A percentile compares a stretch with the other conserved stretches of the same genome.
These are phyloP conservation scores for Phytophthora kernoviae DNA, from an alignment of 352 stramenopile genomes.

Conservation along the genomic window DNA sequence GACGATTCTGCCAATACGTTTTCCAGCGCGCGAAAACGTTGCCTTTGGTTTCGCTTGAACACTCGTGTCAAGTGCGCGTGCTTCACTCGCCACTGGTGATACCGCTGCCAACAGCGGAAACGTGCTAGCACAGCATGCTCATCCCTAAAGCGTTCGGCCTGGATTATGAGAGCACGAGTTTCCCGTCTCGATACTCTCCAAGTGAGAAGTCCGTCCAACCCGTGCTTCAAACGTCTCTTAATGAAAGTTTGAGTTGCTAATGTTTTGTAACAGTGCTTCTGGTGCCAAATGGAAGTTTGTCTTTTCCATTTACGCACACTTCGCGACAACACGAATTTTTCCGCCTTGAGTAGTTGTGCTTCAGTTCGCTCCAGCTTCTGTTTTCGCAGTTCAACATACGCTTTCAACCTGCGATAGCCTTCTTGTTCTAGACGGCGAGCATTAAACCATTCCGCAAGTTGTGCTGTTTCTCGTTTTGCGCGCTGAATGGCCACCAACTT, in stretches of 20 bases:
- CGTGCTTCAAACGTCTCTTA: constrained; percentile 10
- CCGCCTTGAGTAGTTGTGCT: background rate
- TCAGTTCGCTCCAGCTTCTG: constrained; percentile 6
- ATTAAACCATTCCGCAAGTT: constrained; percentile 18
- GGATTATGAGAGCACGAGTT: background rate
- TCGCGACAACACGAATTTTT: constrained; percentile 14
- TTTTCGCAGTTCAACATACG: constrained; percentile 9
- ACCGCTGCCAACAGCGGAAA: constrained; percentile 31
- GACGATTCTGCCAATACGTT: constrained; percentile 19
- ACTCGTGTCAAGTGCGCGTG: constrained; percentile 31
- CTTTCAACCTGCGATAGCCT: constrained; percentile 14
- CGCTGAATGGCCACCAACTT: constrained; percentile 9
- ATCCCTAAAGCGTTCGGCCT: constrained; percentile 8
- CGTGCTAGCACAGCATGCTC: background rate
- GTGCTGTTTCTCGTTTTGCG: constrained; percentile 1
- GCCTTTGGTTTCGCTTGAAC: constrained; percentile 32
- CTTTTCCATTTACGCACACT: constrained; percentile 27
- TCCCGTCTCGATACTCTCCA: constrained; percentile 12
- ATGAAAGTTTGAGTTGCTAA: constrained; percentile 8
- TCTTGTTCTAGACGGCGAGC: constrained; percentile 10
- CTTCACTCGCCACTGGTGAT: constrained; percentile 28
- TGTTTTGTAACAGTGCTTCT: constrained; percentile 1
- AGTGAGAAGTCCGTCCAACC: constrained; percentile 7
- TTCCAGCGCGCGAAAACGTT: constrained; percentile 39
- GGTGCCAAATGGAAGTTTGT: constrained; percentile 1